Evolutionary conservation across 352 stramenopile genomes (phyloP), one percentile per base, ranked within the genome.

Genomic region (Globisporangium middletonii): DNA sequence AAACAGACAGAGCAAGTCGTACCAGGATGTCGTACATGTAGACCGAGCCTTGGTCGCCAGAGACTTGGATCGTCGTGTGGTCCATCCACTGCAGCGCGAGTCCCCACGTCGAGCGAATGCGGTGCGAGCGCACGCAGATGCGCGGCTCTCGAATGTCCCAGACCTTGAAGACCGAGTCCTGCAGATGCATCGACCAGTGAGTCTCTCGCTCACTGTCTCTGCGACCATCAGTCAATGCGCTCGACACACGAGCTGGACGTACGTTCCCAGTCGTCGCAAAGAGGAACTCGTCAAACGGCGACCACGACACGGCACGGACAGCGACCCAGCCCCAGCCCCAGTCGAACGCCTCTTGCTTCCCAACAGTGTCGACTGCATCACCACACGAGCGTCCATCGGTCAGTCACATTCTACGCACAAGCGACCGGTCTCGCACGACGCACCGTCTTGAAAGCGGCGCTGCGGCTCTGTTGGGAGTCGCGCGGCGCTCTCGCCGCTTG

Each of bases 241-340:
- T 13, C 2, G 30, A 19, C 28, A n/a, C 6, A 41, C 6, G 16
- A 4, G 11, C 8, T 46, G 33, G 2, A 53, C 73, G 28, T 76
- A 92, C 85, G 66, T 95, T 93, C 49, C 85, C 85, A n/a, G 84
- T 92, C 4, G 81, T 84, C 6, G 77, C 83, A 49, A 95, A 95
- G n/a, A 95, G 60, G 57, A 89, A 73, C 23, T 89, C 76, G 52
- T 93, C 85, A 56, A 88, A 90, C 4, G 85, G 83, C 30, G 81
- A 92, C 85, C 85, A 95, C 11, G 69, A 66, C 26, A 95, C 75
- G 0, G 79, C 79, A 51, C 85, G 83, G 12, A 95, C 73, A 16
- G 85, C 83, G 19, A 92, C 79, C 85, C 85, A 95, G 18, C 83
- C 83, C 65, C 72, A 86, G 13, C 83, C 81, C 85, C 85, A 95